Conservation (phyloP, 2,329 filamentous ascomycete genomes). For the Fusarium mundagurra region DNA sequence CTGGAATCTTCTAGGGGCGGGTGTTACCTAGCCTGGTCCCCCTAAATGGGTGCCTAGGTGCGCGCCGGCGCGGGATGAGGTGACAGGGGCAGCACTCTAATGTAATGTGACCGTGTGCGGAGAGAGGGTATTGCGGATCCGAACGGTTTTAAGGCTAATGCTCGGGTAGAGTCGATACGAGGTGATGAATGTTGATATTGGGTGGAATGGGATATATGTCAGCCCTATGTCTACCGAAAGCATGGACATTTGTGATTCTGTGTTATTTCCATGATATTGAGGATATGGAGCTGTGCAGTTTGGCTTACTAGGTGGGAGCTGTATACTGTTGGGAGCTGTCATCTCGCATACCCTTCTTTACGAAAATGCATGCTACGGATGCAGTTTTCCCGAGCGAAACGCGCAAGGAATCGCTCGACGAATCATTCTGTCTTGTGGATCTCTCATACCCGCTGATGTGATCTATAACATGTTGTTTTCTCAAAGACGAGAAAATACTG, state of each 20-base stretch:
- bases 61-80: not conserved
- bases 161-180: not conserved
- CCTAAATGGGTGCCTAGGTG: not conserved
- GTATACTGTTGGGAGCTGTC: not conserved
- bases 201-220: not conserved
- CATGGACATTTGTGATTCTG: not conserved
- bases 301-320: rapidly evolving
- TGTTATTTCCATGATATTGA: not conserved
- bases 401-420: not conserved
- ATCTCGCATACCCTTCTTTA: not conserved
- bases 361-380: not conserved
- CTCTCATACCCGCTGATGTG: not conserved
- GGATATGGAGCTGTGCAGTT: not conserved
- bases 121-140: not conserved
- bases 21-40: not conserved
- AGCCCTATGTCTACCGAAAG: not conserved
- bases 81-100: not conserved
- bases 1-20: slow-evolving; percentile 4
- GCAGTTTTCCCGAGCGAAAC: not conserved
- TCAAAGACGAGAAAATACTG: not conserved
- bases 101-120: not conserved
- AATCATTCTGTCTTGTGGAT: not conserved
- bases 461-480: not conserved
- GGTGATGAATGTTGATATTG: not conserved
- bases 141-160: not conserved